Conservation (phyloP, 345 rosid species). For the Bruguiera sexangula region DNA sequence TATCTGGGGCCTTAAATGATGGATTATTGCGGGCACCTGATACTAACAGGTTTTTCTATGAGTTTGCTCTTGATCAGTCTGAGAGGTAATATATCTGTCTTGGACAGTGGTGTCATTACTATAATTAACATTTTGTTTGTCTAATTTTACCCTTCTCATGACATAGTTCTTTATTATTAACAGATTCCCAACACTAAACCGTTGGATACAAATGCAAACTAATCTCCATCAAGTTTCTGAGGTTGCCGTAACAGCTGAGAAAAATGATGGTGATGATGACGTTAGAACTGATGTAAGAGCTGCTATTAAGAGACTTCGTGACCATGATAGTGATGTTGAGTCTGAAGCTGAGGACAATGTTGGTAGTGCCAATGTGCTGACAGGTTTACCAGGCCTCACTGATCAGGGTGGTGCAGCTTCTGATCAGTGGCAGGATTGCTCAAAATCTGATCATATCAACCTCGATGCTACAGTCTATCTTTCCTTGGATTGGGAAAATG, state of each 20-base stretch:
- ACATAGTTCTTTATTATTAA: conserved; percentile 8
- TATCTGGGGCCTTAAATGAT: conserved; percentile 63
- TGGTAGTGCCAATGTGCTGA: conserved; percentile 36
- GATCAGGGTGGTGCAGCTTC: conserved; percentile 42
- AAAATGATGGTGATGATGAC: conserved; percentile 43
- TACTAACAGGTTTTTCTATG: conserved; percentile 71
- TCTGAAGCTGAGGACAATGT: conserved; percentile 64
- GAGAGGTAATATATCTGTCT: conserved; percentile 56
- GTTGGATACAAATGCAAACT: conserved; percentile 98
- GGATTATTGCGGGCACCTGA: conserved; percentile 64
- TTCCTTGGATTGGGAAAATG: conserved; percentile 91
- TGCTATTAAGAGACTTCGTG: conserved; percentile 74
- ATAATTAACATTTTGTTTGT: conserved; percentile 10
- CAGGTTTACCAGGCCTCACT: conserved; percentile 41
- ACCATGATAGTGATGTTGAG: conserved; percentile 67
- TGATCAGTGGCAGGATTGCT: conserved; percentile 33
- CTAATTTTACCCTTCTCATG: conserved; percentile 20
- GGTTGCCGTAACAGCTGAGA: conserved; percentile 70
- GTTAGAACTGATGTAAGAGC: conserved; percentile 53
- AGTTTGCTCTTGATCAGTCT: conserved; percentile 98
- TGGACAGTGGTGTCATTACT: conserved; percentile 4
- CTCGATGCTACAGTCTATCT: conserved; percentile 67
- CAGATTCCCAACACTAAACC: conserved; percentile 91
- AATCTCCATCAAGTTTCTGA: conserved; percentile 95
- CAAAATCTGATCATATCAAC: conserved; percentile 43